These are phyloP conservation scores for Aspergillus panamensis DNA, from an alignment of 495 filamentous ascomycete species.

Conservation along the genomic window DNA sequence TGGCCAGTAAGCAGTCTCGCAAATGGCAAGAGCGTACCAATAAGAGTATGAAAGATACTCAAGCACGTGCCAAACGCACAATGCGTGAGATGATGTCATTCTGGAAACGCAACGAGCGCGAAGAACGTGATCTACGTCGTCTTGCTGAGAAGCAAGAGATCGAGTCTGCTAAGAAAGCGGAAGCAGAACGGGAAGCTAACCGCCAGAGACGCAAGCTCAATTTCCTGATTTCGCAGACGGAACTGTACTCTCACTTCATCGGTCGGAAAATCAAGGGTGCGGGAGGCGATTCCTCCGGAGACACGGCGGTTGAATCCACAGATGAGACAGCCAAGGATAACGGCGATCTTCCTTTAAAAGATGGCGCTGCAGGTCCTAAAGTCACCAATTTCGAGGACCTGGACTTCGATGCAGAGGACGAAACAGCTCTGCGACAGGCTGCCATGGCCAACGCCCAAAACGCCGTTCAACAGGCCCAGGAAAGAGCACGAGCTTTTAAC, in stretches of 20 bases:
- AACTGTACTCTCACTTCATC: slow-evolving; percentile 98
- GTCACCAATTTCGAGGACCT: slow-evolving; percentile 91
- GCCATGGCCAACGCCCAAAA: slow-evolving; percentile 95
- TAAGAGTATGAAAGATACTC: slow-evolving; percentile 96
- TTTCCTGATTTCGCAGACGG: slow-evolving; percentile 98
- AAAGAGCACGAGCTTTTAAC: slow-evolving; percentile 90
- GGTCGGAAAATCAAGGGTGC: slow-evolving; percentile 98
- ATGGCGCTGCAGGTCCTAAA: slow-evolving; percentile 57
- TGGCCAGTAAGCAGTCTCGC: slow-evolving; percentile 95
- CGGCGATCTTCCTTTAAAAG: slow-evolving; percentile 57
- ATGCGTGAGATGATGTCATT: slow-evolving; percentile 99
- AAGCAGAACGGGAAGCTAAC: slow-evolving; percentile 94
- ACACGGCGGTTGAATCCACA: slow-evolving; percentile 58
- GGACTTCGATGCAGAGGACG: slow-evolving; percentile 94
- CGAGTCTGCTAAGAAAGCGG: slow-evolving; percentile 92
- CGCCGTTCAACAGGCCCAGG: slow-evolving; percentile 91
- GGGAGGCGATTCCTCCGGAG: slow-evolving; percentile 87
- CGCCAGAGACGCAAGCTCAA: slow-evolving; percentile 98
- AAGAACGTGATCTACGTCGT: slow-evolving; percentile 91
- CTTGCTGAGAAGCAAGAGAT: slow-evolving; percentile 94
- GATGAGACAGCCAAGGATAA: slow-evolving; percentile 45
- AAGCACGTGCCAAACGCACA: slow-evolving; percentile 91
- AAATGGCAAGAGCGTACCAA: slow-evolving; percentile 97
- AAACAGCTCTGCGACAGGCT: slow-evolving; percentile 71
- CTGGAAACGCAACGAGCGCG: slow-evolving; percentile 98